These are phyloP conservation scores for Mycena olivaceomarginata DNA, from an alignment of 768 basidiomycete genomes.

Conservation along the genomic window DNA sequence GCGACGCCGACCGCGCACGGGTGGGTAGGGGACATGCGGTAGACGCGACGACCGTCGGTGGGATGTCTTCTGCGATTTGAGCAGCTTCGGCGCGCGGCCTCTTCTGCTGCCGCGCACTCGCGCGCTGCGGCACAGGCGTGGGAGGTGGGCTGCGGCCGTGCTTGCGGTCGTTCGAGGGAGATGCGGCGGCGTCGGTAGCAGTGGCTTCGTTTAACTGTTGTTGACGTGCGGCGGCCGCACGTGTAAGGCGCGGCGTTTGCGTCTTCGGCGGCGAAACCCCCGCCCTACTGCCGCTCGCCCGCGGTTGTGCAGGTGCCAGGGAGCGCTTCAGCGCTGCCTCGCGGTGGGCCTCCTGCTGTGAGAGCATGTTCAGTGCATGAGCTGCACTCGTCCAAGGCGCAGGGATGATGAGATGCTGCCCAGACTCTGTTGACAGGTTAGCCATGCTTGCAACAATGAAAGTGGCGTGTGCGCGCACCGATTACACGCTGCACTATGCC, in stretches of 20 bases:
- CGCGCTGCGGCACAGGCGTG: conserved; percentile 27
- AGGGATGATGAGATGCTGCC: conserved; percentile 21
- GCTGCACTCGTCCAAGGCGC: conserved; percentile 24
- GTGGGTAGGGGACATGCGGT: neutral
- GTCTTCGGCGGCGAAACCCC: conserved; percentile 23
- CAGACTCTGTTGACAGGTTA: conserved; percentile 32
- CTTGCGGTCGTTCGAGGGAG: conserved; percentile 5
- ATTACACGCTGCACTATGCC: conserved; percentile 63
- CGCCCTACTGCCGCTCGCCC: conserved; percentile 20
- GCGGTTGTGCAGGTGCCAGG: neutral
- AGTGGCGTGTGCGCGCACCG: conserved; percentile 20
- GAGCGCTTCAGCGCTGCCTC: conserved; percentile 18
- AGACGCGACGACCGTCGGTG: conserved; percentile 19
- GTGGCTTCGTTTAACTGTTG: neutral
- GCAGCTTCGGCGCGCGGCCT: neutral
- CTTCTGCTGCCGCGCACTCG: conserved; percentile 37
- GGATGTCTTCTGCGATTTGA: neutral
- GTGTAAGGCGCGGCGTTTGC: conserved; percentile 32
- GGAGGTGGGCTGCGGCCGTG: conserved; percentile 10
- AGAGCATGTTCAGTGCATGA: conserved; percentile 9
- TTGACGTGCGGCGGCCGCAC: conserved; percentile 30
- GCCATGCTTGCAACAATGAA: neutral
- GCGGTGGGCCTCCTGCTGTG: neutral
- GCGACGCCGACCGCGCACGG: conserved; percentile 33
- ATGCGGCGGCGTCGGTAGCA: neutral